Evolutionary conservation across 2,329 filamentous ascomycete species (phyloP), one percentile per base, ranked within the genome.

Genomic region (Colletotrichum spinosum): DNA sequence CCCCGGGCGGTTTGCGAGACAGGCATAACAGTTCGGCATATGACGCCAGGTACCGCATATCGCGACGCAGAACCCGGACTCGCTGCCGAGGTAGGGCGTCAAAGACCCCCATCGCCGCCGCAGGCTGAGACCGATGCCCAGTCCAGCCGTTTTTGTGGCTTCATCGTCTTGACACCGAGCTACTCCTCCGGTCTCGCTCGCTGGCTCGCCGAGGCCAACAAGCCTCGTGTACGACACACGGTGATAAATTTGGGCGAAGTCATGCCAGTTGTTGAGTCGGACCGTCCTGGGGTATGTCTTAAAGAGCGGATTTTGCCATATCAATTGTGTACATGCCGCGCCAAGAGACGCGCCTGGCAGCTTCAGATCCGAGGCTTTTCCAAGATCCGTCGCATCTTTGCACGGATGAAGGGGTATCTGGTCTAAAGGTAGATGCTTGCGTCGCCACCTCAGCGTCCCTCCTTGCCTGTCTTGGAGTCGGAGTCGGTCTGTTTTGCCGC

Each of bases 321-420:
- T 67, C 44, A 33, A 65, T 64, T 67, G n/a, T 56, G 64, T 65
- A 67, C 60, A 65, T 55, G 39, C 48, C 54, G 54, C 51, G 46
- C 37, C 10, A 38, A 45, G 39, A 37, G 54, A 49, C 15, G 25
- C 25, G 50, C 33, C 50, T 48, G 45, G 61, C 44, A 50, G 44
- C 55, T 38, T 45, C 55, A 52, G 38, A 33, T 41, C 33, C 34
- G 60, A 60, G 44, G 55, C 45, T 39, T 55, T 44, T 15, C 49
- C 54, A 55, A 39, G 49, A 60, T 59, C 44, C 10, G 45, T 60
- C 54, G 9, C 34, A 17, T 35, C 25, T 25, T 35, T 50, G 51
- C 44, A 25, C 49, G n/a, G 45, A 37, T 37, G 39, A 25, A 25
- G 55, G 41, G 34, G 13, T 55, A 54, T 54, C 34, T 65, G 44